phyloP scores from a whole-genome alignment of 257 asterid genomes.

The Petunia secreta region DNA sequence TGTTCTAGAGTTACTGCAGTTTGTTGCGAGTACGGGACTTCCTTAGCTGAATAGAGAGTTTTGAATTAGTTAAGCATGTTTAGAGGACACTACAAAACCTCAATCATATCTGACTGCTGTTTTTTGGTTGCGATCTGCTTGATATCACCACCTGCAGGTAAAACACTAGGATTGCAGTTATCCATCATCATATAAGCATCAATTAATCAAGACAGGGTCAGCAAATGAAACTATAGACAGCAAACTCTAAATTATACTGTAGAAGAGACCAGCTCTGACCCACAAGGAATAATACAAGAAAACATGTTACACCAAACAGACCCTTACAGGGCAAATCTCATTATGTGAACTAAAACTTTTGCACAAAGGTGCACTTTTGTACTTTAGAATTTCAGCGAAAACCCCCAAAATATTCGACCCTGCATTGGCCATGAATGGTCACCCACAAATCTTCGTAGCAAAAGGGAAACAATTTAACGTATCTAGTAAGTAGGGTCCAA shows the following conservation, averaged over 20 bases:
- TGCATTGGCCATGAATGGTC: constrained; percentile 64
- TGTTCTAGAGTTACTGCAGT: constrained; percentile 1
- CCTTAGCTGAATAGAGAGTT: constrained; percentile 17
- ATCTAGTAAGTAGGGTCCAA: neutral
- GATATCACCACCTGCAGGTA: constrained; percentile 86
- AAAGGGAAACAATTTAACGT: neutral
- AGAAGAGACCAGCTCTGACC: constrained; percentile 5
- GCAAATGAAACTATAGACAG: constrained; percentile 10
- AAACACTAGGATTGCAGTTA: constrained; percentile 45
- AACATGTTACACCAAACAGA: neutral
- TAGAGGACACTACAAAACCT: constrained; percentile 56
- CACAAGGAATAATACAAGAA: neutral
- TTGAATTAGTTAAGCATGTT: neutral
- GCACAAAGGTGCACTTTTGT: constrained; percentile 76
- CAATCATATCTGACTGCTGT: constrained; percentile 64
- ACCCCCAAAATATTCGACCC: constrained; percentile 97
- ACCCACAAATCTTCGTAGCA: constrained; percentile 47
- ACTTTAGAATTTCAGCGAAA: constrained; percentile 86
- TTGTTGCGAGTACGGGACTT: constrained; percentile 8
- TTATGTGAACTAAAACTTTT: constrained; percentile 56
- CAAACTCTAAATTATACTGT: constrained; percentile 18
- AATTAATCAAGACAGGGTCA: neutral
- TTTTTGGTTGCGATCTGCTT: constrained; percentile 71
- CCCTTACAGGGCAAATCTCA: constrained; percentile 33
- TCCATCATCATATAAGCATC: constrained; percentile 33